Evolutionary conservation across 139 green algal species (phyloP).

Genomic region (Coelastrella sp.): DNA sequence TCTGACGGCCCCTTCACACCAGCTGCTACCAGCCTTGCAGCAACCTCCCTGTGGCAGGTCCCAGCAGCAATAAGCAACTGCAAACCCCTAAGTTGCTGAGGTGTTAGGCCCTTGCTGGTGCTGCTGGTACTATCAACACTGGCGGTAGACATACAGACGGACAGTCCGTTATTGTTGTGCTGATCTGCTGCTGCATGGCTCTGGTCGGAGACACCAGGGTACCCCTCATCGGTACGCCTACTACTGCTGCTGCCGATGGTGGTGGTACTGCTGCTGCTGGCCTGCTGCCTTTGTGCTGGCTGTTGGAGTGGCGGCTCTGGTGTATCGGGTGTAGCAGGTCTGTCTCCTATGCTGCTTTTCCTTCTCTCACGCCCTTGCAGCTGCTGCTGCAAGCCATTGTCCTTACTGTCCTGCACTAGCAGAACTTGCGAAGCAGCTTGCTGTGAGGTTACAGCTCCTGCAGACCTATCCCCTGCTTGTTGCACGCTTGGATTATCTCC

Average conservation of each 20-base stretch:
- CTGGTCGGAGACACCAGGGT: background rate
- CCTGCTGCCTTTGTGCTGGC: background rate
- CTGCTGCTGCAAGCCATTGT: background rate
- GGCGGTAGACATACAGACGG: background rate
- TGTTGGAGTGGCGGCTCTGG: background rate
- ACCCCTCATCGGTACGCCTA: background rate
- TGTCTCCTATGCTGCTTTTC: background rate
- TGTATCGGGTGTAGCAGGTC: conserved; percentile 22
- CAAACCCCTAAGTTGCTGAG: conserved; percentile 10
- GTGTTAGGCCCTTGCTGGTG: background rate
- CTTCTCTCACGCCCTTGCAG: background rate
- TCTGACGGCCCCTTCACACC: background rate
- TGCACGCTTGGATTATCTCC: background rate
- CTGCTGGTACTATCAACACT: background rate
- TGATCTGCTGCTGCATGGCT: background rate
- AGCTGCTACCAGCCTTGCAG: background rate
- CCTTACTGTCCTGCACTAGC: background rate
- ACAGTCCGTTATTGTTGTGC: background rate
- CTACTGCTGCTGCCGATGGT: conserved; percentile 9
- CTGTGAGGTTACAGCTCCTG: background rate
- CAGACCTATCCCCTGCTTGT: background rate
- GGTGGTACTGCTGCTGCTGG: background rate
- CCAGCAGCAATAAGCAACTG: conserved; percentile 16
- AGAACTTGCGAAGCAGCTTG: background rate
- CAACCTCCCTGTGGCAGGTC: conserved; percentile 8